Evolutionary conservation across 225 moss, liverwort and hornwort genomes (phyloP).

Genomic region (Climacium dendroides): DNA sequence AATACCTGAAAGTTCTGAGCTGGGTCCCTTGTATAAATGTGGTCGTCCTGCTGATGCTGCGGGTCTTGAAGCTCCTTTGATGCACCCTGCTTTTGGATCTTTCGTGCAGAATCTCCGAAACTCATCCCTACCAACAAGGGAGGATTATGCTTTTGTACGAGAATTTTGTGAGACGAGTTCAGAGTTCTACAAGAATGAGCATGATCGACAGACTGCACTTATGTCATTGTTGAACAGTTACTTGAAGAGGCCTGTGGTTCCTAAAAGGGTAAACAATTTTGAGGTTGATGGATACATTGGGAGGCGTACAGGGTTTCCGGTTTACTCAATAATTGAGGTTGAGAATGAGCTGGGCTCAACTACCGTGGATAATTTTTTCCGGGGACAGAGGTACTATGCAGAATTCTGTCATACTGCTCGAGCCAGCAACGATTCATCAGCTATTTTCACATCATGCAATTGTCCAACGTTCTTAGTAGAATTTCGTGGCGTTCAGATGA

Average conservation of each 20-base stretch:
- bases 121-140: background rate
- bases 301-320: background rate
- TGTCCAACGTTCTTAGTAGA: too few relatives aligned
- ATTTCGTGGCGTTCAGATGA: too few relatives aligned
- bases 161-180: background rate
- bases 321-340: too few relatives aligned
- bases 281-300: background rate
- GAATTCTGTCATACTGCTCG: too few relatives aligned
- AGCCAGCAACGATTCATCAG: too few relatives aligned
- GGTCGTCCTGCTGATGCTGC: too few relatives aligned
- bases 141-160: background rate
- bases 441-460: too few relatives aligned
- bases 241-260: background rate
- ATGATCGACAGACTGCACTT: background rate
- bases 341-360: too few relatives aligned
- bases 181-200: background rate
- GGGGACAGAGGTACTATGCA: too few relatives aligned
- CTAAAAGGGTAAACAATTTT: background rate
- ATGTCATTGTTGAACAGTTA: background rate
- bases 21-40: background rate
- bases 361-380: too few relatives aligned
- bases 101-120: background rate
- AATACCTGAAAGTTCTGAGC: background rate
- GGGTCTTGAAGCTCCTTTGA: too few relatives aligned
- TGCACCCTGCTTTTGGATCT: too few relatives aligned